Conservation (phyloP, 2,329 filamentous ascomycete species). For the Onygenales sp. region DNA sequence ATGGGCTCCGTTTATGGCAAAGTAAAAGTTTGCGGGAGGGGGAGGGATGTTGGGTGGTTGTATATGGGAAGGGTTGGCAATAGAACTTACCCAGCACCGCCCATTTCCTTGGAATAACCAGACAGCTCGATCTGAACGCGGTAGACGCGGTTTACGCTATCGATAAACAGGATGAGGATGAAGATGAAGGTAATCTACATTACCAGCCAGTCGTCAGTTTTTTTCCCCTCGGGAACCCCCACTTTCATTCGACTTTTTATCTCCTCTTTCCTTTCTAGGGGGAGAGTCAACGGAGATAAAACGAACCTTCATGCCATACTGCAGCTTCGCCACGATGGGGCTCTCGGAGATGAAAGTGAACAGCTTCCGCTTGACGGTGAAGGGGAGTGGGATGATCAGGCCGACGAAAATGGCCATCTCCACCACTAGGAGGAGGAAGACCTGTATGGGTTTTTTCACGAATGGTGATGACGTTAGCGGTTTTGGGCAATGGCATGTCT, state of each 20-base stretch:
- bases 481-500: too few relatives aligned
- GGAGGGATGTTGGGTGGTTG: constrained; percentile 10
- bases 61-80: background rate
- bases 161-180: constrained; percentile 94
- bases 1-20: background rate
- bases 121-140: constrained; percentile 86
- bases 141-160: constrained; percentile 94
- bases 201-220: constrained; percentile 9
- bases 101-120: constrained; percentile 55
- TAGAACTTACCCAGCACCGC: constrained; percentile 40
- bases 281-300: background rate
- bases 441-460: constrained; percentile 20
- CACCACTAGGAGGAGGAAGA: constrained; percentile 39
- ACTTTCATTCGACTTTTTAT: background rate
- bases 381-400: constrained; percentile 70
- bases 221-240: background rate
- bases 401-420: constrained; percentile 43
- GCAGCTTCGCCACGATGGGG: constrained; percentile 74
- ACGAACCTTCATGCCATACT: constrained; percentile 83
- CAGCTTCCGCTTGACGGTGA: constrained; percentile 72
- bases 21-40: background rate
- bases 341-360: constrained; percentile 96
- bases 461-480: too few relatives aligned
- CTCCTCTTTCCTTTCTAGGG: background rate
- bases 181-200: constrained; percentile 89